Evolutionary conservation across 192 early-diverging fungal genomes (phyloP), one percentile per base, ranked within the genome.

Genomic region (Linnemannia hyalina): DNA sequence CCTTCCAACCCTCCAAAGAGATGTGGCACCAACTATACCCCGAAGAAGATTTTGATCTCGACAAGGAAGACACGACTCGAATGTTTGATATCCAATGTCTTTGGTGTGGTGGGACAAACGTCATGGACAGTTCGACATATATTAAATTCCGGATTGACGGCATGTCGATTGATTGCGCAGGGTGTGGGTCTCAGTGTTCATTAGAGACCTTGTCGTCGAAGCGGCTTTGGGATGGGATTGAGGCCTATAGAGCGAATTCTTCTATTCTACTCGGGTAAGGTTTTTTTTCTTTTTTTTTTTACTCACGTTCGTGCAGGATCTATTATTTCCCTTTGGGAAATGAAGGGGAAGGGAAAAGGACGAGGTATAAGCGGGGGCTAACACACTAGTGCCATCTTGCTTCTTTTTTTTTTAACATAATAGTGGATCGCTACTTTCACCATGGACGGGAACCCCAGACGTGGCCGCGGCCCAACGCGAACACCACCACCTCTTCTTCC

Each of bases 81-180:
- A 84, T 84, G 82, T 82, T 88, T 77, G 82, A 82, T 22, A 78
- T 80, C 29, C 84, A 79, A 36, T 84, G 80, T 26, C 78, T 85
- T 29, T 86, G 84, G 84, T 86, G 84, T 60, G 79, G 76, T 16
- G 84, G 78, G 13, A 78, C 75, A 20, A 86, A 86, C 70, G 79
- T 86, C 9, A 86, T 86, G 84, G 84, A 86, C 68, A 86, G 84
- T 54, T 81, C 84, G n/a, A 86, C 84, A 0, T 86, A 68, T 70
- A 86, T 86, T 71, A 86, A 86, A 38, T 86, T 86, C 44, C 38
- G 84, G 75, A 86, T 86, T n/a, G 84, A 86, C 22, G 79, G 79
- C 38, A 78, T 81, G 75, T 47, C 84, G 26, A 86, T 86, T 49
- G 84, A 86, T n/a, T 86, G 84, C 70, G 79, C 75, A 13, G 84